Evolutionary conservation across 2,329 filamentous ascomycete species (phyloP).

Genomic region (Pseudogymnoascus sp.): DNA sequence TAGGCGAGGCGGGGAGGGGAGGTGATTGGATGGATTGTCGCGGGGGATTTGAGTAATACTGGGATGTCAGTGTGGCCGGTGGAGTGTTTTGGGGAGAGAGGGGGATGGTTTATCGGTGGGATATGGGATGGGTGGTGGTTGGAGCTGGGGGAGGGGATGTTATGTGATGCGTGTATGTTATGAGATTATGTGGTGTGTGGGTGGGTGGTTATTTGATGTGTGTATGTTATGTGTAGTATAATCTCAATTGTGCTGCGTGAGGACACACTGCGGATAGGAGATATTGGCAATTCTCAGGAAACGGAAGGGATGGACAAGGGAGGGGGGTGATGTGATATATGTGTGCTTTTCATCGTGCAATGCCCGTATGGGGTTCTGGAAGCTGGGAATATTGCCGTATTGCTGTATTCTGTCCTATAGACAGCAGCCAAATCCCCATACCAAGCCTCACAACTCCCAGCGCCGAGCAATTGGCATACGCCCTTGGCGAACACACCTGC

Average conservation of each 20-base stretch:
- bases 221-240: not conserved
- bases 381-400: not conserved
- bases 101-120: not conserved
- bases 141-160: not conserved
- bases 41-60: not conserved
- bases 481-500: not conserved
- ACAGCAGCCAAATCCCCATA: not conserved
- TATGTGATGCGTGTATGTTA: conserved; percentile 6
- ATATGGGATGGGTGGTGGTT: not conserved
- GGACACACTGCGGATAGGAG: not conserved
- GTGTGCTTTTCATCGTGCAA: not conserved
- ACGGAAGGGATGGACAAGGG: not conserved
- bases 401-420: not conserved
- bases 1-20: not conserved
- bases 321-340: not conserved
- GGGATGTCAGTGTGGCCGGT: not conserved
- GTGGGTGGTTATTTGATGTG: not conserved
- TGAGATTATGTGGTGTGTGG: not conserved
- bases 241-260: not conserved
- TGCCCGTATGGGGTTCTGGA: not conserved
- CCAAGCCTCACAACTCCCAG: not conserved
- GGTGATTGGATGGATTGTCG: not conserved
- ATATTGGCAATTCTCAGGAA: not conserved
- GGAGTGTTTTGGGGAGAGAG: not conserved
- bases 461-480: not conserved